A percentile compares a stretch with the other conserved stretches of the same genome.
These are phyloP conservation scores for Stachybotrys chartarum DNA, from an alignment of 2,329 filamentous ascomycete species.

Conservation along the genomic window DNA sequence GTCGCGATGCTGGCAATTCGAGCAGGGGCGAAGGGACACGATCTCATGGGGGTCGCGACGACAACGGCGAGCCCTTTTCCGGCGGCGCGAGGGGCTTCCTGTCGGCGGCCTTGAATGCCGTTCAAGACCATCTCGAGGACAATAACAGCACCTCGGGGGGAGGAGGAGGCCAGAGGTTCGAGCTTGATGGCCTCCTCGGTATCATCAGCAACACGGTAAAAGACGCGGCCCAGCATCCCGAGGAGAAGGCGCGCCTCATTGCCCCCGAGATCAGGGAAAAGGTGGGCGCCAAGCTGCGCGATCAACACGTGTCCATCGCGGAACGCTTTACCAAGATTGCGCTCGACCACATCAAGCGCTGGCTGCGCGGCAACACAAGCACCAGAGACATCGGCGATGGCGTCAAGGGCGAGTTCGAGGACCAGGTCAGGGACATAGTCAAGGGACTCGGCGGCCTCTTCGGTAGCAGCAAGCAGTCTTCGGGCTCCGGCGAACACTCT, in stretches of 20 bases:
- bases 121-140: constrained; percentile 33
- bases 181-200: constrained; percentile 35
- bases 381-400: constrained; percentile 34
- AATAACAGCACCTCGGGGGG: constrained; percentile 9
- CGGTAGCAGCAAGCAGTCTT: constrained; percentile 26
- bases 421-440: constrained; percentile 35
- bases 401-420: constrained; percentile 34
- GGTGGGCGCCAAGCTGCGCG: constrained; percentile 29
- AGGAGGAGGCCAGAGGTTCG: constrained; percentile 21
- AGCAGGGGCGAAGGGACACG: constrained; percentile 9
- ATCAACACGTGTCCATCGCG: constrained; percentile 35
- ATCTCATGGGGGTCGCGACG: constrained; percentile 15
- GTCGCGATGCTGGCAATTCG: constrained; percentile 4
- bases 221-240: constrained; percentile 35
- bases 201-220: constrained; percentile 35
- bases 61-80: constrained; percentile 14
- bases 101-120: constrained; percentile 31
- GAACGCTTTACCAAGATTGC: constrained; percentile 39
- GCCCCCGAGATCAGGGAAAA: constrained; percentile 39
- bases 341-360: constrained; percentile 38
- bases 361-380: constrained; percentile 34
- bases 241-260: constrained; percentile 37
- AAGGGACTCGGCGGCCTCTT: constrained; percentile 35
- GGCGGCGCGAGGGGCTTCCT: constrained; percentile 28
- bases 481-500: constrained; percentile 19